Evolutionary conservation across 2,329 filamentous ascomycete species (phyloP), one percentile per base, ranked within the genome.

Genomic region (Fulvia fulva): DNA sequence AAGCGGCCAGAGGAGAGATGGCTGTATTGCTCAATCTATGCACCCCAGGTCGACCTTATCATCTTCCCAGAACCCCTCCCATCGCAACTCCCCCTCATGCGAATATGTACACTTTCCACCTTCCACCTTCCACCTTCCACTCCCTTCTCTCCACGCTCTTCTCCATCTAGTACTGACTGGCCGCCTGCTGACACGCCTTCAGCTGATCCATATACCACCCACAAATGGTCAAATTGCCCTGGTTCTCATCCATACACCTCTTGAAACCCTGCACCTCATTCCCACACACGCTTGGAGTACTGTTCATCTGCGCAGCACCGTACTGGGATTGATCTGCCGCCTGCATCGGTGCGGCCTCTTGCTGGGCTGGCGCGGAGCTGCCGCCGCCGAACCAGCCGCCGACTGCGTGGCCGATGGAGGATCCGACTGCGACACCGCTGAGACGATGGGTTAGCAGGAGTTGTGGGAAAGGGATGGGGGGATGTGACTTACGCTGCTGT

Each of bases 161-260:
- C 53, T 45, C 11, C 56, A 43, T 63, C 73, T 80, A 80, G 67
- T 81, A 81, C 71, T 76, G 76, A 46, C 70, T 70, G 56, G 78
- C 76, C 19, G 77, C 76, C 53, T 69, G 63, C 75, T 80, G 78
- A 65, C 78, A 81, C 19, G 78, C 78, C 76, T 80, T 80, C 77
- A 99, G 82, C 84, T 99, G 68, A 64, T 99, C 94, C 70, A 99
- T 80, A 77, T 99, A 99, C 92, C 93, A 99, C 67, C 89, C 89
- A 80, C 94, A 99, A 73, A 97, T 95, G 73, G 88, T 87, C 88
- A 99, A 86, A 78, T 94, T 91, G 68, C 94, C 94, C 73, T 86
- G 81, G 77, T 99, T 89, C 73, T 97, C 90, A 76, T 97, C 92
- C 87, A 99, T 88, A 83, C 94, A 99, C 80, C 87, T 88, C 71